Evolutionary conservation across 306 rosid species (phyloP).

Genomic region (Lathyrus aphaca): DNA sequence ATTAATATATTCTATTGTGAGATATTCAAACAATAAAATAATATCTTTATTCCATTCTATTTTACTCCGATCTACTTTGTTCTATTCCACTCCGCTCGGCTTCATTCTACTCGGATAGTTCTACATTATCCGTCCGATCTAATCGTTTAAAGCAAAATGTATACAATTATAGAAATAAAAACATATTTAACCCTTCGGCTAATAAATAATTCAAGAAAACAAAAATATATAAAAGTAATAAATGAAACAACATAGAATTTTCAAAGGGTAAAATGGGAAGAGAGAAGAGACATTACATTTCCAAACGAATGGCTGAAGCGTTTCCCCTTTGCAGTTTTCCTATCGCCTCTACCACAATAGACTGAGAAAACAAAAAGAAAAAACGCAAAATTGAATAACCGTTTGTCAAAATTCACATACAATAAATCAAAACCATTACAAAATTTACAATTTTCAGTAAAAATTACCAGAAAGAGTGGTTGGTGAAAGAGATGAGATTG

Average conservation of each 20-base stretch:
- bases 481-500: conserved; percentile 40
- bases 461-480: conserved; percentile 58
- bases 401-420: conserved; percentile 28
- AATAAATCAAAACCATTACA: not conserved
- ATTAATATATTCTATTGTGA: too few relatives aligned
- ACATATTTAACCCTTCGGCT: not conserved
- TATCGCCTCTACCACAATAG: conserved; percentile 81
- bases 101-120: too few relatives aligned
- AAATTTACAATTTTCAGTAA: not conserved
- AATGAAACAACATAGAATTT: not conserved
- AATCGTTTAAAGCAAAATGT: not conserved
- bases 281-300: conserved; percentile 46
- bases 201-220: not conserved
- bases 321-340: conserved; percentile 78
- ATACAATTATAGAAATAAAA: not conserved
- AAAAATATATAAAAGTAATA: not conserved
- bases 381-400: not conserved
- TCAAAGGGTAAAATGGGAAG: conserved; percentile 2
- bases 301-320: conserved; percentile 84
- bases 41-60: too few relatives aligned
- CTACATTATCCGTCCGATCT: too few relatives aligned
- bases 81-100: too few relatives aligned
- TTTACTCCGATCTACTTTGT: too few relatives aligned
- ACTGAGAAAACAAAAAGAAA: conserved; percentile 43
- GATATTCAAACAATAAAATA: too few relatives aligned